Evolutionary conservation across 257 asterid genomes (phyloP), one percentile per base, ranked within the genome.

Genomic region (Thymus mandschuricus): DNA sequence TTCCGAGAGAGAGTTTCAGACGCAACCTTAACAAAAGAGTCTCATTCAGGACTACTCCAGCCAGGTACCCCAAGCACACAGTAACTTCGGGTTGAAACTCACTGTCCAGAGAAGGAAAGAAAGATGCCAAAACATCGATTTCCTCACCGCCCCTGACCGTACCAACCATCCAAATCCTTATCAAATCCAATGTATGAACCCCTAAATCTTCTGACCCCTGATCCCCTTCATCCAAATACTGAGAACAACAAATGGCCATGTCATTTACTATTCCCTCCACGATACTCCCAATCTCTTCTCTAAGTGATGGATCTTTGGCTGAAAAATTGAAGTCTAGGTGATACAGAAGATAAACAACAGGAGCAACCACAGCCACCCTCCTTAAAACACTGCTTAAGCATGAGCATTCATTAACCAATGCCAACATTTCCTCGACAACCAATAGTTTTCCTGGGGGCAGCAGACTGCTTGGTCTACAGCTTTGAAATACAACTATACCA

Each of bases 1-100:
- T 15, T 64, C 60, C 66, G 3, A 44, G 60, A 55, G 76, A 64
- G 66, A 71, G 56, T 74, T 68, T 75, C 81, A 75, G 60, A 70
- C 54, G 62, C 72, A 80, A 34, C 71, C 77, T 80, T 73, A 74
- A 67, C 31, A 73, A 46, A 66, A 82, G 66, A 31, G 67, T 65
- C 49, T 76, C 82, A 15, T 63, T 76, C 75, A 78, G 71, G 68
- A 80, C 83, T 27, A 68, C 77, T 67, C 85, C 83, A 49, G 81
- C 79, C 38, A 83, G 60, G 70, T 61, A 45, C 15, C 80, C 69
- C 38, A 59, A 33, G 52, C 52, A n/a, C 33, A 62, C 56, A 54
- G 45, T 64, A 49, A 58, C 76, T 64, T 67, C 75, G 43, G 40
- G 29, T 62, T 60, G 81, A 68, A 60, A 76, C 70, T 64, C 73